Evolutionary conservation across 805 yeast genomes (phyloP).

Genomic region (Ascoidea rubescens): DNA sequence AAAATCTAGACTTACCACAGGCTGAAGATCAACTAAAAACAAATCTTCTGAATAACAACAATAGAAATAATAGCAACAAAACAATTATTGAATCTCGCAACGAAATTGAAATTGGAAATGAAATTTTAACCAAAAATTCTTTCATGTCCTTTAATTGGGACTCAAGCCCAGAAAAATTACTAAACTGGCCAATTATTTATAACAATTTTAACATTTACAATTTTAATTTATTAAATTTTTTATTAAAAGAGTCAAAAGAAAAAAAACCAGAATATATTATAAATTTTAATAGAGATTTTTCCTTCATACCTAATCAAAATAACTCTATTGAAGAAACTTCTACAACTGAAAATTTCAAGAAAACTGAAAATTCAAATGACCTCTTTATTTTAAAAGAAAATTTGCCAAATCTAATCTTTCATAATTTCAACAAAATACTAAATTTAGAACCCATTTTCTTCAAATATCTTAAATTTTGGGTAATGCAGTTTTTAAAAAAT

Average conservation of each 20-base stretch:
- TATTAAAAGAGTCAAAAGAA: background rate
- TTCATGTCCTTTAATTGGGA: background rate
- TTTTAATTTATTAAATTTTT: no score
- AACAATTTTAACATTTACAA: no score
- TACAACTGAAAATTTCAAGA: background rate
- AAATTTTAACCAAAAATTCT: background rate
- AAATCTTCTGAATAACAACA: no score
- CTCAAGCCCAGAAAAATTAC: background rate
- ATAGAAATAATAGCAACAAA: background rate
- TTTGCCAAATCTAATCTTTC: constrained; percentile 2
- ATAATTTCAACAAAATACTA: constrained; percentile 1
- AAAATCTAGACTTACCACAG: background rate
- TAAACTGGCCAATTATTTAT: background rate
- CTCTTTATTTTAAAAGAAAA: background rate
- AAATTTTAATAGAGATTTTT: background rate
- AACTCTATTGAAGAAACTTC: background rate
- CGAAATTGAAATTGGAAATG: background rate
- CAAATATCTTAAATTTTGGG: constrained; percentile 5
- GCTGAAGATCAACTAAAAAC: background rate
- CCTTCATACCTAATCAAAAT: background rate
- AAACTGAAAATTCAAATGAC: background rate
- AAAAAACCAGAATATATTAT: background rate
- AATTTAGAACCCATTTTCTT: constrained; percentile 6
- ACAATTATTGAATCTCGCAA: background rate
- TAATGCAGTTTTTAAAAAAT: constrained; percentile 5